Conservation (phyloP, 2,329 filamentous ascomycete genomes). For the Calonectria hawksworthii region DNA sequence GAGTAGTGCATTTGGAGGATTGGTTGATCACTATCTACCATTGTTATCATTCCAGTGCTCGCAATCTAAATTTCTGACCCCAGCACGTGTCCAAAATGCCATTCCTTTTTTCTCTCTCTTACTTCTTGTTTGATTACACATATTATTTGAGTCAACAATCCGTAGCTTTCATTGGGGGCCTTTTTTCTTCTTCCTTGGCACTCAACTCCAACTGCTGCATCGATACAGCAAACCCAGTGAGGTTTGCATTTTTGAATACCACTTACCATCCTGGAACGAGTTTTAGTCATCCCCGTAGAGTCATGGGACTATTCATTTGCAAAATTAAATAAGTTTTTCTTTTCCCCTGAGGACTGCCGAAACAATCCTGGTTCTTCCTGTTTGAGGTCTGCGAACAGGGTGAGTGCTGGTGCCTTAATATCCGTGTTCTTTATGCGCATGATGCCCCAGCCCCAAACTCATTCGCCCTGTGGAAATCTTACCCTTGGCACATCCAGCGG, state of each 20-base stretch:
- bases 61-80: background rate
- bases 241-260: background rate
- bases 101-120: background rate
- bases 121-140: background rate
- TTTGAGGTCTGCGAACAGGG: background rate
- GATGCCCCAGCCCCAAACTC: background rate
- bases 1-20: background rate
- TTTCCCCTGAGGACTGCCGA: too few relatives aligned
- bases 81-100: background rate
- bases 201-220: background rate
- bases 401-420: background rate
- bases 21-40: background rate
- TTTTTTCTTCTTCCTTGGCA: background rate
- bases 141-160: background rate
- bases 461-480: background rate
- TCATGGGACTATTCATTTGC: background rate
- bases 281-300: background rate
- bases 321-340: background rate
- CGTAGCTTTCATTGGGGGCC: background rate
- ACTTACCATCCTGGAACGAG: background rate
- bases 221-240: background rate
- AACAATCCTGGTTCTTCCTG: background rate
- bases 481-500: too few relatives aligned
- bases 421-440: background rate
- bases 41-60: background rate